Evolutionary conservation across 2,329 filamentous ascomycete genomes (phyloP), one percentile per base, ranked within the genome.

Genomic region (Aspergillus candidus): DNA sequence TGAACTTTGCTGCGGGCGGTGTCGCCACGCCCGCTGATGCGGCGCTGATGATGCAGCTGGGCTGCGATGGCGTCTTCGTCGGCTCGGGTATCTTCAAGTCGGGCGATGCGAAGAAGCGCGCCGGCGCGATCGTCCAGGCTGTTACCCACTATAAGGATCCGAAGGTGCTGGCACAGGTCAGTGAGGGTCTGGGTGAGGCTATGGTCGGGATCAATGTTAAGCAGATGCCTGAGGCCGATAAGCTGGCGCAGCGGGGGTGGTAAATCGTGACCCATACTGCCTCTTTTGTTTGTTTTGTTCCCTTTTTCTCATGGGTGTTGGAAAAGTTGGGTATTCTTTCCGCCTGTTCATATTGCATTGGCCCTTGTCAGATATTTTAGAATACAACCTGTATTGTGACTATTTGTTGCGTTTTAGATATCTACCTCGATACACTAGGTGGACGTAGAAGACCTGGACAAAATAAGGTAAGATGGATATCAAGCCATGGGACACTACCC

Each of bases 11-110:
- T 0, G 93, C 93, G 3, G 93, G 93, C n/a, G 93, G 93, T 46
- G 86, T 98, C n/a, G 93, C 93, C n/a, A 98, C 93, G 1, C 93
- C 93, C 0, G 93, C 93, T 0, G 93, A 98, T 69, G 93, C 93
- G 0, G 93, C 93, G 2, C 75, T 98, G 72, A 88, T 98, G 91
- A 98, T 98, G 93, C 91, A 97, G 76, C 75, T 98, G 52, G 93
- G 93, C 48, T 97, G 93, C 63, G 93, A 98, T 62, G 93, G 93
- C 46, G 93, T 98, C 31, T 98, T 98, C 64, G 93, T 98, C 31
- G 93, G 93, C 22, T 89, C 83, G 46, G 93, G 93, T 22, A 97
- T 97, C 69, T 98, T 98, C 80, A 97, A 97, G 80, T 88, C 82
- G 4, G 91, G 91, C 13, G 84, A 97, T 68, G 86, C 93, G 15